Conservation (phyloP, 768 basidiomycete genomes). For the Amanita rubescens region DNA sequence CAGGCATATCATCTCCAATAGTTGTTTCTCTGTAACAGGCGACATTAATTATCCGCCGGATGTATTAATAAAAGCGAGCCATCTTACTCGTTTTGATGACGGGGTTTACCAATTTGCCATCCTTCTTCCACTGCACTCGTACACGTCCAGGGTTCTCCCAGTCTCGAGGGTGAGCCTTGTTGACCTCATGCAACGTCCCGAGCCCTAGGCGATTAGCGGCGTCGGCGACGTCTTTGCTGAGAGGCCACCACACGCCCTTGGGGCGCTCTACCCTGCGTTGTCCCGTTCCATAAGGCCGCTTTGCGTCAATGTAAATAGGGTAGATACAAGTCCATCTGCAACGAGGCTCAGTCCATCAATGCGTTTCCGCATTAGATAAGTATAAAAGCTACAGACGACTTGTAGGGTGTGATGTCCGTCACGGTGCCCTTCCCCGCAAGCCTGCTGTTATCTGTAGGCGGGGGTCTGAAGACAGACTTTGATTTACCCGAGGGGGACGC, state of each 20-base stretch:
- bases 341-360: constrained; percentile 13
- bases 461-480: constrained; percentile 17
- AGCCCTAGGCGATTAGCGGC: constrained; percentile 74
- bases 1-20: constrained; percentile 66
- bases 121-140: constrained; percentile 87
- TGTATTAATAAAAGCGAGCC: background rate
- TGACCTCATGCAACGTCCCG: constrained; percentile 79
- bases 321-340: constrained; percentile 92
- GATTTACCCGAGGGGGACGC: constrained; percentile 41
- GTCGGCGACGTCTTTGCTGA: constrained; percentile 88
- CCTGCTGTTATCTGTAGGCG: constrained; percentile 17
- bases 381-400: constrained; percentile 46
- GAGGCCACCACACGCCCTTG: constrained; percentile 90
- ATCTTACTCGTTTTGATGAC: constrained; percentile 70
- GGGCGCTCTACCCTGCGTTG: constrained; percentile 73
- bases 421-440: constrained; percentile 31
- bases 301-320: constrained; percentile 95
- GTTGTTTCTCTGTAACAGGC: constrained; percentile 56
- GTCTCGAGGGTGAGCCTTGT: constrained; percentile 88
- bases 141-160: constrained; percentile 99
- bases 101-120: constrained; percentile 57
- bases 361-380: constrained; percentile 7
- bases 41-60: background rate
- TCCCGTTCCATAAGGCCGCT: constrained; percentile 78
- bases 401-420: constrained; percentile 77